Percentiles rank a stretch among this genome's conserved stretches.
phyloP scores from a whole-genome alignment of 805 yeast species.

The Vanderwaltozyma yarrowii region DNA sequence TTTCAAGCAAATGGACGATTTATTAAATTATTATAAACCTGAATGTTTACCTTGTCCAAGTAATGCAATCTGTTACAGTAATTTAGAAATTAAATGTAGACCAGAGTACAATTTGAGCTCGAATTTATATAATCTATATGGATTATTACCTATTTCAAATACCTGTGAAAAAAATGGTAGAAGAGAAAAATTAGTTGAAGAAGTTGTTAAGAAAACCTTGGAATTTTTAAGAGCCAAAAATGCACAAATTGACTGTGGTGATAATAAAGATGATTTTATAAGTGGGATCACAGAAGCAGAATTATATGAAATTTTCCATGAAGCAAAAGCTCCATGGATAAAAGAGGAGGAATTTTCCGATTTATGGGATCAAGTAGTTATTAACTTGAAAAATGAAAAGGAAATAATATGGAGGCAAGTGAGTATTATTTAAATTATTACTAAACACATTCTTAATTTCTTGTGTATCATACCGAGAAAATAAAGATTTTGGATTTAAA shows the following conservation, averaged over 20 bases:
- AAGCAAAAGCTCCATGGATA: constrained; percentile 28
- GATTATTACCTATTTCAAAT: constrained; percentile 51
- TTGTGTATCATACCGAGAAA: not conserved
- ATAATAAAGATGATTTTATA: constrained; percentile 33
- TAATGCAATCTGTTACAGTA: constrained; percentile 63
- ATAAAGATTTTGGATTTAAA: no score
- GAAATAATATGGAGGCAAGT: constrained; percentile 76
- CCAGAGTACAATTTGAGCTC: constrained; percentile 48
- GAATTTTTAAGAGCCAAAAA: constrained; percentile 56
- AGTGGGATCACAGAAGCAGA: constrained; percentile 44
- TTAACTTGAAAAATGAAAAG: constrained; percentile 53
- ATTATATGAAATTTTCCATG: constrained; percentile 41
- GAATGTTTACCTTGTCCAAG: constrained; percentile 69
- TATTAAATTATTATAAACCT: constrained; percentile 44
- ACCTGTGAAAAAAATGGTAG: constrained; percentile 66
- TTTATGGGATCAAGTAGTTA: constrained; percentile 57
- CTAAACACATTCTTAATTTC: not conserved
- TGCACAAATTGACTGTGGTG: constrained; percentile 55
- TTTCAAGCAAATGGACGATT: constrained; percentile 30
- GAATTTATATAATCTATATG: constrained; percentile 30
- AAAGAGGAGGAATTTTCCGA: constrained; percentile 51
- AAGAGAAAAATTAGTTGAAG: constrained; percentile 55
- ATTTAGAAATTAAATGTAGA: constrained; percentile 54
- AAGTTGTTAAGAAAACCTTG: constrained; percentile 56
- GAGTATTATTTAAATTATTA: constrained; percentile 18